Base-by-base conservation (phyloP, 2,329 filamentous ascomycete species). In the Aspergillus sp. region DNA sequence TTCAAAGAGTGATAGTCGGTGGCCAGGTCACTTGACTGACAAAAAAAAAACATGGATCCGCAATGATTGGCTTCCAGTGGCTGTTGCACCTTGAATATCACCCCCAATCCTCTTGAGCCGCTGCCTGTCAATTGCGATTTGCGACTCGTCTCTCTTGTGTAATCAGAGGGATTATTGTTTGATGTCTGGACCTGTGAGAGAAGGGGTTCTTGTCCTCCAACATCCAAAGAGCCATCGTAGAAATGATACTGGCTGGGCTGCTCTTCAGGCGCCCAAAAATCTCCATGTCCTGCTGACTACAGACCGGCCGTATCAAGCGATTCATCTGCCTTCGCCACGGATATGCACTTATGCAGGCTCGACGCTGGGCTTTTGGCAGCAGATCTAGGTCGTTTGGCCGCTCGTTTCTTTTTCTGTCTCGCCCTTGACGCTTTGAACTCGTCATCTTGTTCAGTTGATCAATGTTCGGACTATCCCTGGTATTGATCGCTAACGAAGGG, bases 311-410 rank as follows among this genome's bases (percentile, higher is more conserved):
- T 32, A 48, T 62, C 32, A 36, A 54, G n/a, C 45, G 55, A 63
- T 63, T 62, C 60, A 64, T 58, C 67, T 71, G 64, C 58, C 69
- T 69, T 66, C 62, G 68, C 65, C 68, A 70, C 67, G 64, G 69
- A 63, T 48, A 36, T 48, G n/a, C n/a, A n/a, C n/a, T n/a, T n/a
- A n/a, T n/a, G 45, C 44, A 36, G 41, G 30, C 41, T 15, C 18
- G 43, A 39, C 48, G 53, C 52, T 55, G 38, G 24, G 34, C 34
- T 50, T n/a, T 48, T 48, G 24, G 26, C 44, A 11, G 44, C 42
- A 36, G 34, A n/a, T 36, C 34, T 2, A n/a, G 34, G 15, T 15
- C 34, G 26, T 30, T 30, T 30, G 26, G 26, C 26, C 26, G 26
- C 26, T 30, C 26, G 38, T 20, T 54, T 36, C 26, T 55, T 32